These are phyloP conservation scores for Globomyces pollinis-pini DNA, from an alignment of 192 early-diverging fungal genomes.

Conservation along the genomic window DNA sequence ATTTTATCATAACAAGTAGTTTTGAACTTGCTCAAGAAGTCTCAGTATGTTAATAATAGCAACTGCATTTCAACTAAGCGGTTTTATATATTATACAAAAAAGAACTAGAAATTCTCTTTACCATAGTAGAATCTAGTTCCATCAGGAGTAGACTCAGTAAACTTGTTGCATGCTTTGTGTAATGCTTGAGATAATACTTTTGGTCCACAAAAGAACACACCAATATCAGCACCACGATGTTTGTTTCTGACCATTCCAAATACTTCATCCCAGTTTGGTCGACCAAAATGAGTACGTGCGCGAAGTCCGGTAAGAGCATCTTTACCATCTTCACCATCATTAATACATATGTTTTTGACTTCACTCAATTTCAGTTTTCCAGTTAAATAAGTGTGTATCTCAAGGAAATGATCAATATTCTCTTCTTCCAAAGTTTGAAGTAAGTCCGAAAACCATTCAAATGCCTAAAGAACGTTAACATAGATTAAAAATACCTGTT, in stretches of 20 bases:
- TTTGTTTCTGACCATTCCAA: slow-evolving; percentile 48
- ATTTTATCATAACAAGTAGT: neutral
- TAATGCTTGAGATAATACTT: slow-evolving; percentile 54
- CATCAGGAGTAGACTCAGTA: slow-evolving; percentile 50
- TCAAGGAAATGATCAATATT: slow-evolving; percentile 66
- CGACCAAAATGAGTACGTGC: slow-evolving; percentile 73
- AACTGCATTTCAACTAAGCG: too few relatives aligned
- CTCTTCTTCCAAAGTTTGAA: slow-evolving; percentile 73
- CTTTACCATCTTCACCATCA: slow-evolving; percentile 49
- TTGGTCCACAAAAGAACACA: slow-evolving; percentile 83
- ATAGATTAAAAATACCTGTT: slow-evolving; percentile 35
- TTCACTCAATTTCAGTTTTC: slow-evolving; percentile 55
- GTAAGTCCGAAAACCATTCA: slow-evolving; percentile 82
- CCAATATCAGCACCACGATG: slow-evolving; percentile 74
- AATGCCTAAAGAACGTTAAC: slow-evolving; percentile 43
- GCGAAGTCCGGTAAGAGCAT: slow-evolving; percentile 67
- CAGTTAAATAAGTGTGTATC: slow-evolving; percentile 74
- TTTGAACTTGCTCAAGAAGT: neutral
- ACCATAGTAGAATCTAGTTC: slow-evolving; percentile 68
- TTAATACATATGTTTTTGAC: slow-evolving; percentile 60
- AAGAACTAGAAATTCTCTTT: slow-evolving; percentile 49
- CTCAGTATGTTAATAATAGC: neutral
- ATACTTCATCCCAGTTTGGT: slow-evolving; percentile 70
- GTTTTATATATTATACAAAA: too few relatives aligned
- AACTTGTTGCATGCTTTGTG: slow-evolving; percentile 57